Percentiles rank a stretch among this genome's conserved stretches.
Conservation (phyloP, 148 eudicot species). For the Vaccinium myrtillus region DNA sequence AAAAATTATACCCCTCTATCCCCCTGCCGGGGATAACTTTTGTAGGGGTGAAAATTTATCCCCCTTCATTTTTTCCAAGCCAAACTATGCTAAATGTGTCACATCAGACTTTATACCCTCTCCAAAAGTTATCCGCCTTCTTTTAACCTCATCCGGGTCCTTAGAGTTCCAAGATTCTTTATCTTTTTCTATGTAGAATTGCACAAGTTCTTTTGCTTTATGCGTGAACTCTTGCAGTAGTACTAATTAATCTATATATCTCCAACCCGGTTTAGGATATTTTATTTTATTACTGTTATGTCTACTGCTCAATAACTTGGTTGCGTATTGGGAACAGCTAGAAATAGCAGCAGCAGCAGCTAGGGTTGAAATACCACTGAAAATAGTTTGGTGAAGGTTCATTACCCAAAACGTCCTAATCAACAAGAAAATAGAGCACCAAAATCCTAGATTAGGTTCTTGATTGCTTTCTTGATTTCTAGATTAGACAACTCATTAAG, state of each 20-base stretch:
- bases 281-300: not conserved
- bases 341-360: not conserved
- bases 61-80: no score
- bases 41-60: no score
- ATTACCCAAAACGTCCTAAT: slow-evolving; percentile 10
- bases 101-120: not conserved
- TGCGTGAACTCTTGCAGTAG: not conserved
- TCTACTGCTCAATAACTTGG: not conserved
- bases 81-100: no score
- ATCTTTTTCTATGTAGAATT: not conserved
- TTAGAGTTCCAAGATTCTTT: slow-evolving; percentile 12
- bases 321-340: slow-evolving; percentile 16
- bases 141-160: no score
- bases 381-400: slow-evolving; percentile 23
- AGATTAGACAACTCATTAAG: not conserved
- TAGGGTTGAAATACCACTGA: slow-evolving; percentile 16
- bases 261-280: not conserved
- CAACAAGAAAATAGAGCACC: slow-evolving; percentile 7
- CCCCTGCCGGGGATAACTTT: no score
- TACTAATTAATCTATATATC: not conserved
- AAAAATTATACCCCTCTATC: no score
- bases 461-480: not conserved
- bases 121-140: no score
- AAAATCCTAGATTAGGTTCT: not conserved
- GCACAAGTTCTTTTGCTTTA: not conserved